Evolutionary conservation across 257 asterid species (phyloP), one percentile per base, ranked within the genome.

Genomic region (Solanum arcanum): DNA sequence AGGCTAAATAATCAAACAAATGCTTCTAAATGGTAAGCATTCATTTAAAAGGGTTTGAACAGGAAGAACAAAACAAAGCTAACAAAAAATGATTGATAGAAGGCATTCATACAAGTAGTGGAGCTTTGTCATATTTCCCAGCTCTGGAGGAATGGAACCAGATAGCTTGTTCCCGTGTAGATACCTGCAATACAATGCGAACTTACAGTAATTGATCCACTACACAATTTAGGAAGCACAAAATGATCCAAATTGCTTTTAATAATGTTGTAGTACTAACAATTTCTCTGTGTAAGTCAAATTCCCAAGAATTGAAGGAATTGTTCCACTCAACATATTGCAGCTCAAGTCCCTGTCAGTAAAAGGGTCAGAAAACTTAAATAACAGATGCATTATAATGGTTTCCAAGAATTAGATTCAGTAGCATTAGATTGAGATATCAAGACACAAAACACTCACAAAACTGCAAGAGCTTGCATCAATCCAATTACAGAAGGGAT

Each of bases 381-480:
- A 62, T 13, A 23, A 15, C n/a, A 59, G n/a, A 25, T 39, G 23
- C 4, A 31, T 14, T 47, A 33, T 44, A 18, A 21, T 9, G 84
- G 20, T n/a, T 21, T 27, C 4, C 27, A 80, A 69, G 31, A 80
- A 68, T 35, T 35, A 35, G 29, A 46, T 27, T 13, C 64, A 47
- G 23, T 46, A 16, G 81, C n/a, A 16, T 66, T 25, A 1, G 25
- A 37, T 44, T 29, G 62, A 68, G 46, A 85, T 27, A 44, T 27
- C 66, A 42, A 35, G 12, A 29, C 42, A 14, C 5, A 23, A 78
- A 52, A 49, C 69, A 69, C 99, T 93, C 92, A 97, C 99, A 97
- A 37, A 82, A 97, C 99, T 21, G 99, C 99, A 88, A 97, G 98
- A 52, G 99, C 99, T 91, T 97, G 99, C 99, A 97, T 97, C 88